These are phyloP conservation scores for Penicillium sp. DNA, from an alignment of 2,329 filamentous ascomycete genomes.

Conservation along the genomic window DNA sequence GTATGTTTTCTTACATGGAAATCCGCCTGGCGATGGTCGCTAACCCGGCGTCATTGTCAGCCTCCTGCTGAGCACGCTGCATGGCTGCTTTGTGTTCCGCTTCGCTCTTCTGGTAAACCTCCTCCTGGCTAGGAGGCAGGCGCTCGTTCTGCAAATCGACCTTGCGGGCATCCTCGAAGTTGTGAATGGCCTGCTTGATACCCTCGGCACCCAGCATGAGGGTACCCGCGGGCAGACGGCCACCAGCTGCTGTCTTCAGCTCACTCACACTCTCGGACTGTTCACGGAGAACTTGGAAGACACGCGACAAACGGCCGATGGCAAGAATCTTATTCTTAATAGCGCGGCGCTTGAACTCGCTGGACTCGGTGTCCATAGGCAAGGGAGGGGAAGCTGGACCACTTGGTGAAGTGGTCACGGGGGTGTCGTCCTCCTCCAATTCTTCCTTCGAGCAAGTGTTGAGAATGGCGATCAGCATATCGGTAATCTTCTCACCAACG, in stretches of 20 bases:
- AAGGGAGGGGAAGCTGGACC: constrained; percentile 75
- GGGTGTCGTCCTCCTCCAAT: constrained; percentile 85
- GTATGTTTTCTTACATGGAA: constrained; percentile 76
- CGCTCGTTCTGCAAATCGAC: constrained; percentile 97
- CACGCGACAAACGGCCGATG: constrained; percentile 91
- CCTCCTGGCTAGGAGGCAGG: constrained; percentile 87
- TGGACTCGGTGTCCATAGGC: constrained; percentile 75
- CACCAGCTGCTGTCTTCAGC: constrained; percentile 93
- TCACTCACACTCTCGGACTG: constrained; percentile 97
- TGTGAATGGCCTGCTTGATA: constrained; percentile 97
- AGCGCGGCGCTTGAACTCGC: constrained; percentile 89
- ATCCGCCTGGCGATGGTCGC: constrained; percentile 86
- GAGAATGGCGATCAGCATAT: constrained; percentile 98
- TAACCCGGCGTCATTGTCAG: constrained; percentile 87
- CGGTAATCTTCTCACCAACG: constrained; percentile 97
- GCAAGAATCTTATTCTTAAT: constrained; percentile 99
- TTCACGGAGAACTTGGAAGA: constrained; percentile 97
- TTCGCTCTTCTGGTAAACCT: constrained; percentile 80
- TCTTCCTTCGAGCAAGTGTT: constrained; percentile 99
- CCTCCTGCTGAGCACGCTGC: constrained; percentile 81
- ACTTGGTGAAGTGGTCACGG: constrained; percentile 65
- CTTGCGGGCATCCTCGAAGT: constrained; percentile 94
- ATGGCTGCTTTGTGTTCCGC: constrained; percentile 80
- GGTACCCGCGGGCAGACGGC: constrained; percentile 88
- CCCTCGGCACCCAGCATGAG: constrained; percentile 98